Conservation (phyloP, 1,284 basidiomycete species). For the Apiotrichum porosum region DNA sequence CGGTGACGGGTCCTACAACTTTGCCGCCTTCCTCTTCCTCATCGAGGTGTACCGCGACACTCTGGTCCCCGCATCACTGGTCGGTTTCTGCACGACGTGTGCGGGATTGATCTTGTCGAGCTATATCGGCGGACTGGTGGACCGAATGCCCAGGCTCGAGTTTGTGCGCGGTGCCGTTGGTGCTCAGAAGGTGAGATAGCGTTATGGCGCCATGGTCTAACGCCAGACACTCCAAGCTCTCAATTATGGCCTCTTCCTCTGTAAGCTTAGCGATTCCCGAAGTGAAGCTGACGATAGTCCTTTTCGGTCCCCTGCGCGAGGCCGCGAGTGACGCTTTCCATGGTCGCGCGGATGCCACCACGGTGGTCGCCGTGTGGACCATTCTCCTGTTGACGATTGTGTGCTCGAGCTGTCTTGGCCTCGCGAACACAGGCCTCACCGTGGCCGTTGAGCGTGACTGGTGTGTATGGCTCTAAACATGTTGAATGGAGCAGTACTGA, state of each 20-base stretch:
- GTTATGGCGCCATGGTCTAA: background rate
- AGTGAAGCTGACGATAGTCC: slow-evolving; percentile 12
- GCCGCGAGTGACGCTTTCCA: slow-evolving; percentile 25
- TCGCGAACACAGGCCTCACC: slow-evolving; percentile 50
- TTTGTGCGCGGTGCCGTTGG: slow-evolving; percentile 45
- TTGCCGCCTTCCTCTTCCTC: slow-evolving; percentile 41
- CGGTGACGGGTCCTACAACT: slow-evolving; percentile 24
- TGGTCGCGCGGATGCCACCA: slow-evolving; percentile 3
- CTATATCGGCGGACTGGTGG: slow-evolving; percentile 49
- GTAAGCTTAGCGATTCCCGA: slow-evolving; percentile 9
- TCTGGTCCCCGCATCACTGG: slow-evolving; percentile 51
- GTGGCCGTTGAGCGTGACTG: slow-evolving; percentile 53
- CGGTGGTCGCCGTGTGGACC: slow-evolving; percentile 15
- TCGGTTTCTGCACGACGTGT: slow-evolving; percentile 50
- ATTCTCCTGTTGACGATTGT: slow-evolving; percentile 45
- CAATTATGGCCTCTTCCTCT: slow-evolving; percentile 46
- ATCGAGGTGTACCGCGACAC: slow-evolving; percentile 41
- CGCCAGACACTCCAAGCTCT: background rate
- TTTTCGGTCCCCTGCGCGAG: slow-evolving; percentile 36
- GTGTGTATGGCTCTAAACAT: too few species aligned
- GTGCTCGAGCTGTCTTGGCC: slow-evolving; percentile 35
- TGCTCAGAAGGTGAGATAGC: slow-evolving; percentile 44
- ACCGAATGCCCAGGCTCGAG: slow-evolving; percentile 24
- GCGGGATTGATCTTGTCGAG: slow-evolving; percentile 45
- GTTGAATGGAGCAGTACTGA: too few species aligned